A percentile compares a stretch with the other conserved stretches of the same genome.
These are phyloP conservation scores for Chlorella sp. DNA, from an alignment of 139 green algal genomes.

Conservation along the genomic window DNA sequence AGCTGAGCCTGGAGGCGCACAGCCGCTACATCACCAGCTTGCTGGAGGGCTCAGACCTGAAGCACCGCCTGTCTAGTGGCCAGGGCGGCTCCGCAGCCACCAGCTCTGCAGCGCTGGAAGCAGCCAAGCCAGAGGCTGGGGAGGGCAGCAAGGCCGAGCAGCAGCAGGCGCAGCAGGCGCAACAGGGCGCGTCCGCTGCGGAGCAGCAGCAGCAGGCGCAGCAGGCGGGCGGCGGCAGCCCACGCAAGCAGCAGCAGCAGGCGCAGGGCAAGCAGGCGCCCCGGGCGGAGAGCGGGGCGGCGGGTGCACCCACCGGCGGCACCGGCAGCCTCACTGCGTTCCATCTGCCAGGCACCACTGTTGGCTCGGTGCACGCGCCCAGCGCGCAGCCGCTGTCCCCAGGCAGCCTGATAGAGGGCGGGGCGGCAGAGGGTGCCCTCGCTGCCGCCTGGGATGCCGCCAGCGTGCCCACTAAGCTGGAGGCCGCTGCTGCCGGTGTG, in stretches of 20 bases:
- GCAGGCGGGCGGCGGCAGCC: not conserved
- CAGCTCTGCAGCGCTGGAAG: not conserved
- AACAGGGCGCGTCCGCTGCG: not conserved
- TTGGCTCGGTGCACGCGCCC: not conserved
- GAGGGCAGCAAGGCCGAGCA: not conserved
- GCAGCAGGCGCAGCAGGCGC: not conserved
- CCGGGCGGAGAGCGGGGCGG: not conserved
- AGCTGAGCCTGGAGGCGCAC: conserved; percentile 92
- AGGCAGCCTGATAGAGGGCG: no score
- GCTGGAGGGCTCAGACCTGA: conserved; percentile 42
- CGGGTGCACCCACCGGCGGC: not conserved
- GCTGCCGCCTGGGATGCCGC: no score
- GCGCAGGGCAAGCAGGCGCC: not conserved
- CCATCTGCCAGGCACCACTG: not conserved
- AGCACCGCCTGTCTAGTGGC: conserved; percentile 1
- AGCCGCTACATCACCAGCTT: conserved; percentile 87
- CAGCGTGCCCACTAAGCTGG: no score
- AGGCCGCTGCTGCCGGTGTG: no score
- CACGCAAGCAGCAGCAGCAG: conserved; percentile 21
- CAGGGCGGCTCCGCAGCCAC: not conserved
- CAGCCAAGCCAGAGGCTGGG: not conserved
- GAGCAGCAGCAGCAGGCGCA: not conserved
- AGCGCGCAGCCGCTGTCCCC: not conserved
- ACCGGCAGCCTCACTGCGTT: conserved; percentile 19
- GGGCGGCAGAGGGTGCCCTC: no score